phyloP scores from a whole-genome alignment of 2,329 filamentous ascomycete genomes.

The Rachicladosporium sp. region DNA sequence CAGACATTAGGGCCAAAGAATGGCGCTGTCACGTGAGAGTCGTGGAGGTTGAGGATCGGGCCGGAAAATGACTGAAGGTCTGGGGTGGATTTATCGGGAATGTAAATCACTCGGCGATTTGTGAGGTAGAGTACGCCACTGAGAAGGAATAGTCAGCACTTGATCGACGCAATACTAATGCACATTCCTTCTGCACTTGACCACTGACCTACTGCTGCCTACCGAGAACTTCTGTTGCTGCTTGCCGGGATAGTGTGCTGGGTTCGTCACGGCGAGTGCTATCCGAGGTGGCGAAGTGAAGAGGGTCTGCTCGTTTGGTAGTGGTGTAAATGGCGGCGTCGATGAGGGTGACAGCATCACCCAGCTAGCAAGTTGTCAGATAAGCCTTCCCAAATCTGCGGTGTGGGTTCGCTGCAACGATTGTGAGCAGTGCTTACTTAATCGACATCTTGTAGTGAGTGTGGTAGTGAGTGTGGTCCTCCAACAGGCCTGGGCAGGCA shows the following conservation, averaged over 20 bases:
- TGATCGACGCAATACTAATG: too few species aligned
- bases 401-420: background rate
- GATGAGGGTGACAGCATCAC: conserved; percentile 71
- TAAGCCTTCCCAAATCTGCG: conserved; percentile 5
- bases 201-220: conserved; percentile 7
- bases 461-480: background rate
- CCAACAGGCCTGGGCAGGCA: too few species aligned
- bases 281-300: conserved; percentile 72
- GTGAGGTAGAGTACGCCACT: conserved; percentile 16
- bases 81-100: too few species aligned
- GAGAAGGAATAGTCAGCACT: too few species aligned
- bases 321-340: conserved; percentile 54
- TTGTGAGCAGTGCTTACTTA: conserved; percentile 10
- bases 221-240: conserved; percentile 30
- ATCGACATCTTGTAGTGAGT: conserved; percentile 11
- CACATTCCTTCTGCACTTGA: too few species aligned
- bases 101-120: conserved; percentile 60
- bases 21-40: conserved; percentile 74
- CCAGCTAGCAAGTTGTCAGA: conserved; percentile 47
- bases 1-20: conserved; percentile 92
- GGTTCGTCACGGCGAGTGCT: conserved; percentile 48
- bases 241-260: conserved; percentile 50
- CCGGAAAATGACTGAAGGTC: conserved; percentile 65
- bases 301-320: conserved; percentile 71
- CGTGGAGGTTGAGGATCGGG: conserved; percentile 75